phyloP scores from a whole-genome alignment of 306 rosid genomes.

The Echinosophora koreensis region DNA sequence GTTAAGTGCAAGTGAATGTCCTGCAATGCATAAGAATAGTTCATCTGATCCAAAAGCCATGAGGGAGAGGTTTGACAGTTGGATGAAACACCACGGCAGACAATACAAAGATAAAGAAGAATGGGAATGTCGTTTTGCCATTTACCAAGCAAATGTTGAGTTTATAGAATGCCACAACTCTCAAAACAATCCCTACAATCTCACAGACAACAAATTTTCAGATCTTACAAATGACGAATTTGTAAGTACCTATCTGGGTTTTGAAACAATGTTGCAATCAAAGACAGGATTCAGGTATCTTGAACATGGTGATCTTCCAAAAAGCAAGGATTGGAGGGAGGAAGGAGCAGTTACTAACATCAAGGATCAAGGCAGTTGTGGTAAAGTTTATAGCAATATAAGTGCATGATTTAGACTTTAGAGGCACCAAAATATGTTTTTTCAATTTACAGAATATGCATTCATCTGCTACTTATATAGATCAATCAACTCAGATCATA shows the following conservation, averaged over 20 bases:
- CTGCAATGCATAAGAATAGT: constrained; percentile 10
- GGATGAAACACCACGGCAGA: constrained; percentile 55
- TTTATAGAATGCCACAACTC: constrained; percentile 60
- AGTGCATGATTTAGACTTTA: background rate
- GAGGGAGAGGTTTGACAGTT: constrained; percentile 62
- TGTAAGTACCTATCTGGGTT: constrained; percentile 54
- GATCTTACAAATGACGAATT: constrained; percentile 76
- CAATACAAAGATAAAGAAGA: constrained; percentile 56
- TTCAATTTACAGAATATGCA: constrained; percentile 18
- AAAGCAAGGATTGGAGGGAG: constrained; percentile 73
- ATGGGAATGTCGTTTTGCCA: constrained; percentile 57
- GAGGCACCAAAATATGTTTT: background rate
- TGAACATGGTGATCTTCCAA: constrained; percentile 43
- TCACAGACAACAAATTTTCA: constrained; percentile 72
- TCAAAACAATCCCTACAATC: constrained; percentile 62
- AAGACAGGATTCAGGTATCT: constrained; percentile 51
- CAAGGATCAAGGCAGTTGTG: constrained; percentile 82
- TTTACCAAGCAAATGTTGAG: constrained; percentile 65
- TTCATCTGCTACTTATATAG: background rate
- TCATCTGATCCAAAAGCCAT: constrained; percentile 31
- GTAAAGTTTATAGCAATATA: constrained; percentile 53
- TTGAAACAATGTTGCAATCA: background rate
- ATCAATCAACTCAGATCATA: background rate
- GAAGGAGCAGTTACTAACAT: constrained; percentile 65
- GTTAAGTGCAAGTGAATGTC: constrained; percentile 50